Percentiles rank a stretch among this genome's conserved stretches.
These are phyloP conservation scores for Phyllostachys edulis DNA, from an alignment of 176 grass and related monocot species.

Conservation along the genomic window DNA sequence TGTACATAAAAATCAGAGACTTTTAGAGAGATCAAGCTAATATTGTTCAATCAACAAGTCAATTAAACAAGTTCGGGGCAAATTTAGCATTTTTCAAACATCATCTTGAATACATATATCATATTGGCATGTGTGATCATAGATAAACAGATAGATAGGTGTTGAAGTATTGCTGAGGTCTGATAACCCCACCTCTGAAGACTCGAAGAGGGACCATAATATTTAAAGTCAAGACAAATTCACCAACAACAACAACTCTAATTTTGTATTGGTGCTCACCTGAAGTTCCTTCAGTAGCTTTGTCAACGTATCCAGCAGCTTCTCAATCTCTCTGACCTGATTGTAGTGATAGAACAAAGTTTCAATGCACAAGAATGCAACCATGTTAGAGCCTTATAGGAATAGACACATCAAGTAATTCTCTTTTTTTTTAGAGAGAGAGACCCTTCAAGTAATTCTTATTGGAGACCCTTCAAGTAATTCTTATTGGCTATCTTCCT, in stretches of 20 bases:
- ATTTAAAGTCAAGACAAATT: constrained; percentile 20
- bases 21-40: constrained; percentile 15
- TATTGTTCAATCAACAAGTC: too few relatives aligned
- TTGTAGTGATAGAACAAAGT: neutral
- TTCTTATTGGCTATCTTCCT: too few relatives aligned
- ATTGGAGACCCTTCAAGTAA: too few relatives aligned
- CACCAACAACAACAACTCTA: neutral
- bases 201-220: neutral
- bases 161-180: neutral
- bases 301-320: constrained; percentile 59
- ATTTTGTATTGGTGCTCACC: constrained; percentile 39
- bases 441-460: too few relatives aligned
- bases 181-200: neutral
- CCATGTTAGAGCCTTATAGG: too few relatives aligned
- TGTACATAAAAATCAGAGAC: constrained; percentile 31
- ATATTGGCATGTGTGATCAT: neutral
- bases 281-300: constrained; percentile 79
- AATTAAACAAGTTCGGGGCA: too few relatives aligned
- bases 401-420: too few relatives aligned
- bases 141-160: neutral
- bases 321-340: constrained; percentile 78
- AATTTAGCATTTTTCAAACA: too few relatives aligned
- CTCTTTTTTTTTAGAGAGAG: too few relatives aligned
- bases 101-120: neutral
- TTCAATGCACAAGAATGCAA: too few relatives aligned